Evolutionary conservation across 2,329 filamentous ascomycete species (phyloP).

Genomic region (Epichloe gansuensis): DNA sequence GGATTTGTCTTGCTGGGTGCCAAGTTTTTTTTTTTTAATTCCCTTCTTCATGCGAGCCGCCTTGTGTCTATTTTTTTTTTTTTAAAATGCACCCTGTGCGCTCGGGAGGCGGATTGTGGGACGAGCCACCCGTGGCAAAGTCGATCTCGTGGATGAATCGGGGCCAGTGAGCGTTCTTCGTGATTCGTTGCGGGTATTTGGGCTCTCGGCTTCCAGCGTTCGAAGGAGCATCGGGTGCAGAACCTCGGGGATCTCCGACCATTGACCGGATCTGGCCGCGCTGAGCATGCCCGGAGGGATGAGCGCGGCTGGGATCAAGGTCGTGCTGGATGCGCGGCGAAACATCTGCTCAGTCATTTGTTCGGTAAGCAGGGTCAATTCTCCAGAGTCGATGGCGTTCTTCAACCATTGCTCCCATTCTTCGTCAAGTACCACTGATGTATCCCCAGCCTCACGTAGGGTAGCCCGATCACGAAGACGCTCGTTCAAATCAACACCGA

Average conservation of each 20-base stretch:
- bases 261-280: constrained; percentile 42
- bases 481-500: constrained; percentile 50
- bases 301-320: constrained; percentile 21
- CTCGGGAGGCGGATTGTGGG: constrained; percentile 6
- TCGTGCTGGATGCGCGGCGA: constrained; percentile 14
- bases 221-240: constrained; percentile 40
- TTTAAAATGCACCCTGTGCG: constrained; percentile 6
- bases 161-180: constrained; percentile 1
- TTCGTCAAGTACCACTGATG: constrained; percentile 48
- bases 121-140: neutral
- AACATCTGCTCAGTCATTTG: constrained; percentile 27
- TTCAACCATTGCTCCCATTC: constrained; percentile 68
- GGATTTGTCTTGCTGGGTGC: neutral
- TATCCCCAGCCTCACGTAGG: constrained; percentile 47
- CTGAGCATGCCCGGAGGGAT: constrained; percentile 40
- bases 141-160: neutral
- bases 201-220: constrained; percentile 28
- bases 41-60: too few species aligned
- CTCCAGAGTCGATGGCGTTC: constrained; percentile 48
- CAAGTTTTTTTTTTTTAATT: too few species aligned
- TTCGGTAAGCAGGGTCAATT: constrained; percentile 34
- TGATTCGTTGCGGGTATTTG: constrained; percentile 2
- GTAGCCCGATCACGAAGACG: constrained; percentile 52
- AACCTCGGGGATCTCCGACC: constrained; percentile 44
- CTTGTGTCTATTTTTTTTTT: neutral